These are phyloP conservation scores for Globisporangium iwayamae DNA, from an alignment of 352 stramenopile species.

Conservation along the genomic window DNA sequence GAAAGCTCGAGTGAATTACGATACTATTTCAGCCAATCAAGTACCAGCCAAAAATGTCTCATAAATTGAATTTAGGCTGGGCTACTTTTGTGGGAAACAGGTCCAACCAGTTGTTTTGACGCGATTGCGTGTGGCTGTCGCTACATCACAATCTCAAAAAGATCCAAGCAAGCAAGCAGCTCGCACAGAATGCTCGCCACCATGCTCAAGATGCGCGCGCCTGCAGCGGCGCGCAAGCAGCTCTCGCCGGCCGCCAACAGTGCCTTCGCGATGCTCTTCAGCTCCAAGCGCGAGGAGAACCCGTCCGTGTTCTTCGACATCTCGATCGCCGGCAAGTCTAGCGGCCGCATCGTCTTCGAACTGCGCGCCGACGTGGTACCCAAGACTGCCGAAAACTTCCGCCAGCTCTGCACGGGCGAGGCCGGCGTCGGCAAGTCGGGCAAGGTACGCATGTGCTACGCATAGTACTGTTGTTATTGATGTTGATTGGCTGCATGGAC, in stretches of 20 bases:
- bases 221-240: constrained; percentile 15
- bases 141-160: not conserved
- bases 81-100: no score
- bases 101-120: no score
- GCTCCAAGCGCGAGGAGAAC: constrained; percentile 61
- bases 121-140: no score
- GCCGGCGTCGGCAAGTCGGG: constrained; percentile 84
- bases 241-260: constrained; percentile 1
- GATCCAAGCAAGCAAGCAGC: not conserved
- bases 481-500: not conserved
- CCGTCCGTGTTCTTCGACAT: constrained; percentile 97
- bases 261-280: constrained; percentile 41
- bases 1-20: no score
- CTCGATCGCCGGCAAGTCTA: constrained; percentile 88
- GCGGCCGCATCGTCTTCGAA: constrained; percentile 85
- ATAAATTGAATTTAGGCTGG: no score
- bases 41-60: no score
- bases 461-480: not conserved
- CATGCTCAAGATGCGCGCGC: constrained; percentile 32
- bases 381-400: constrained; percentile 99
- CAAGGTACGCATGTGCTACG: constrained; percentile 22
- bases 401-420: constrained; percentile 96
- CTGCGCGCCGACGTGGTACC: constrained; percentile 95
- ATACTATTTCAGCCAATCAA: no score
- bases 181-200: constrained; percentile 16